Base-by-base conservation (phyloP, 495 filamentous ascomycete species). In the Peziza echinospora region DNA sequence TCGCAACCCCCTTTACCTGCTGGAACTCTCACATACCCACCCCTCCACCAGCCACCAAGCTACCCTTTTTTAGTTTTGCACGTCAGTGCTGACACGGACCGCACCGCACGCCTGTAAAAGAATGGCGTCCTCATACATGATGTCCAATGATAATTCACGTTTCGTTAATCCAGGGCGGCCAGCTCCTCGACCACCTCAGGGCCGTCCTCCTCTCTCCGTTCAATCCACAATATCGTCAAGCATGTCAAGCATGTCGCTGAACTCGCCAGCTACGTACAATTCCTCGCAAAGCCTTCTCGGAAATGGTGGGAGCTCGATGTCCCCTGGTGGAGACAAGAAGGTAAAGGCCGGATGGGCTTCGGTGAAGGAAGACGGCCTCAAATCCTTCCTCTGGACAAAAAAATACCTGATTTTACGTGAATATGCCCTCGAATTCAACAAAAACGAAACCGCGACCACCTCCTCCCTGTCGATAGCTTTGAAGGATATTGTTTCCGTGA, bases 331-430 rank as follows among this genome's bases (percentile, higher is more conserved):
- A 22, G 73, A 75, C 56, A 70, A 74, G 55, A 71, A 71, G 51
- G 69, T 70, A 17, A 73, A 77, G 54, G 75, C 72, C 50, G 59
- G 65, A 24, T 80, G 72, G 70, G 70, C 70, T 25, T 63, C 69
- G 56, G 84, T 92, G 53, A 93, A 92, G 66, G 87, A 96, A 59
- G 86, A 86, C 56, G 76, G 77, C 46, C 70, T 80, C 53, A 78
- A 84, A 65, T 82, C 78, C 45, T 70, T 81, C n/a, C 74, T 89
- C 49, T 97, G 86, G 86, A 85, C 85, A 52, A 77, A 84, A 58
- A 78, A 83, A 56, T 92, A 76, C 55, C 66, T 96, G 28, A 82
- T 93, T 43, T 63, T 97, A 49, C 80, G 87, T 54, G 84, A 93
- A 56, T 79, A 80, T 57, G 74, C 79, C 46, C 69, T 97, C 28